A percentile compares a stretch with the other conserved stretches of the same genome.
Conservation (phyloP, 2,329 filamentous ascomycete genomes). For the Canariomyces notabilis region DNA sequence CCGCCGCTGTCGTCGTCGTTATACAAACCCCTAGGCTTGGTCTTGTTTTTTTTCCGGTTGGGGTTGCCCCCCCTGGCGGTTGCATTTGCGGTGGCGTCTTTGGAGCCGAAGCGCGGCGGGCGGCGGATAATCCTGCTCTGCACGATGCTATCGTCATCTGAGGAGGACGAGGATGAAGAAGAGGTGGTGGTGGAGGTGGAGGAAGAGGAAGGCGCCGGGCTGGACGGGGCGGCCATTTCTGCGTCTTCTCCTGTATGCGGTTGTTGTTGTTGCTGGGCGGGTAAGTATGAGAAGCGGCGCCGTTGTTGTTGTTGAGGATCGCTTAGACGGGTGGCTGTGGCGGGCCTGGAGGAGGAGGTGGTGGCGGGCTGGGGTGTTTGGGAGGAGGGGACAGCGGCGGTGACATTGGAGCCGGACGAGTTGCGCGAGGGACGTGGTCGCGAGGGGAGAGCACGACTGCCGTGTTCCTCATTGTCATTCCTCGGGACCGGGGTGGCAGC, state of each 20-base stretch:
- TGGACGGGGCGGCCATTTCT: constrained; percentile 40
- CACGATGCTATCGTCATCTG: constrained; percentile 42
- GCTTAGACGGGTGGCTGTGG: constrained; percentile 30
- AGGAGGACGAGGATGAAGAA: constrained; percentile 35
- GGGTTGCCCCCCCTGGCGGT: too few relatives aligned
- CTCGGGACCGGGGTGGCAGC: constrained; percentile 42
- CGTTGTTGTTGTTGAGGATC: constrained; percentile 15
- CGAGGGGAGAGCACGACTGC: constrained; percentile 33
- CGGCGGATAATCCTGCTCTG: constrained; percentile 57
- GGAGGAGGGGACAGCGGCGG: constrained; percentile 35
- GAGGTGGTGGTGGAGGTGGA: too few relatives aligned
- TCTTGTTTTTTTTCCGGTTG: too few relatives aligned
- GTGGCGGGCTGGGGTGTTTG: constrained; percentile 28
- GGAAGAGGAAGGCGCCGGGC: constrained; percentile 36
- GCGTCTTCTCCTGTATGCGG: constrained; percentile 27
- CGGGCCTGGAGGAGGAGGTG: too few relatives aligned
- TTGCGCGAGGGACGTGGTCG: constrained; percentile 45
- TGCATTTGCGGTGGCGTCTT: constrained; percentile 1
- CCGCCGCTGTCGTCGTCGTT: too few relatives aligned
- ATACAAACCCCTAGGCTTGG: too few relatives aligned
- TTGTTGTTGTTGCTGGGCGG: constrained; percentile 26
- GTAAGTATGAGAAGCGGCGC: constrained; percentile 28
- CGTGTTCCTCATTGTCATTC: constrained; percentile 34
- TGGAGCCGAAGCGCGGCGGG: constrained; percentile 46
- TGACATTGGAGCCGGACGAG: constrained; percentile 44